These are phyloP conservation scores for Glaciozyma martinii DNA, from an alignment of 768 basidiomycete species.

Conservation along the genomic window DNA sequence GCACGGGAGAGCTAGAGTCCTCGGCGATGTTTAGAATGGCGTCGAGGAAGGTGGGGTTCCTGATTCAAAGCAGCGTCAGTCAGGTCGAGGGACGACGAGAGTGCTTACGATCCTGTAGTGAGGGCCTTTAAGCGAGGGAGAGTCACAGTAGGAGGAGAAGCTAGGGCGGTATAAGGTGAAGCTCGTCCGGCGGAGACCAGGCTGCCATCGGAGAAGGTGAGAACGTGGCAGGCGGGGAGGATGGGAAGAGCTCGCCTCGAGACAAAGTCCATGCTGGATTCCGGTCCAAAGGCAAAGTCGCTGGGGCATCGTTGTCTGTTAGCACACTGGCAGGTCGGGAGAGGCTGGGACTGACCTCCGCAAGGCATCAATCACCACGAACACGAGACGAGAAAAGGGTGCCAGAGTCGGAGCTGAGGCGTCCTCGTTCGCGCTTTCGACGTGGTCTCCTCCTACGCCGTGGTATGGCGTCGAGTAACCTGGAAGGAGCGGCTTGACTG, in stretches of 20 bases:
- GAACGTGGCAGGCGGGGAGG: background rate
- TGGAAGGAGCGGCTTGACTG: conserved; percentile 19
- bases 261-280: conserved; percentile 12
- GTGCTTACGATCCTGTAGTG: conserved; percentile 64
- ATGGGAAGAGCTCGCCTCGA: background rate
- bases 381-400: conserved; percentile 19
- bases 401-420: background rate
- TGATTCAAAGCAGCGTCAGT: too few relatives aligned
- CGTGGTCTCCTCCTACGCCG: too few relatives aligned
- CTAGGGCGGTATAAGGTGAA: conserved; percentile 74
- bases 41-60: conserved; percentile 81
- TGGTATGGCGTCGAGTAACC: background rate
- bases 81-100: too few relatives aligned
- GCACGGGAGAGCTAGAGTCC: conserved; percentile 56
- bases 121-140: conserved; percentile 87
- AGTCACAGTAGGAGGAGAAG: conserved; percentile 87
- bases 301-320: background rate
- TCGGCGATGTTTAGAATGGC: conserved; percentile 72
- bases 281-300: conserved; percentile 15
- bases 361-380: conserved; percentile 28
- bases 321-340: background rate
- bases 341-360: conserved; percentile 16
- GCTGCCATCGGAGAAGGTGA: background rate
- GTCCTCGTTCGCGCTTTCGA: too few relatives aligned
- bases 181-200: conserved; percentile 53